Percentiles rank a stretch among this genome's conserved stretches.
Conservation (phyloP, 768 basidiomycete genomes). For the Gyrodon lividus region DNA sequence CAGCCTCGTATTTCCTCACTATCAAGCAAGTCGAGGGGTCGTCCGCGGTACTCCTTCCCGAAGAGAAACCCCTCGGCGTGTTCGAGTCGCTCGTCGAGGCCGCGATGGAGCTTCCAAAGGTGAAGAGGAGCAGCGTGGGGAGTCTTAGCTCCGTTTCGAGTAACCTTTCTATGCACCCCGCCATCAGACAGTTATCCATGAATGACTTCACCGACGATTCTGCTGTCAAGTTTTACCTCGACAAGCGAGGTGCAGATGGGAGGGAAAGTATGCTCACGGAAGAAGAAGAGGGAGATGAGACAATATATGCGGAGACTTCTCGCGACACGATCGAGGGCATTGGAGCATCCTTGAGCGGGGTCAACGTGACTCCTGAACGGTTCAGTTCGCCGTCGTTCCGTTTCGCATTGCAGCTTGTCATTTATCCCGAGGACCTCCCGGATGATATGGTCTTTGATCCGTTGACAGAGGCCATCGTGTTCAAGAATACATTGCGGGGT, state of each 20-base stretch:
- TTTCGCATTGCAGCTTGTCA: conserved; percentile 84
- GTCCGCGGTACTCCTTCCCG: conserved; percentile 65
- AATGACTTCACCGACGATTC: conserved; percentile 98
- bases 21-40: conserved; percentile 92
- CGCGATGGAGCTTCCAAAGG: conserved; percentile 77
- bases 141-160: conserved; percentile 93
- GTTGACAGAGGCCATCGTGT: conserved; percentile 89
- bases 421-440: conserved; percentile 88
- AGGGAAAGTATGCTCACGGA: conserved; percentile 48
- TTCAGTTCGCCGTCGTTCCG: conserved; percentile 82
- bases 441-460: conserved; percentile 96
- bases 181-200: conserved; percentile 92
- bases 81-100: conserved; percentile 85
- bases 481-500: conserved; percentile 69
- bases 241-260: conserved; percentile 50
- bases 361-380: conserved; percentile 61
- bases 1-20: conserved; percentile 77
- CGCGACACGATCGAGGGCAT: conserved; percentile 31
- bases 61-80: conserved; percentile 82
- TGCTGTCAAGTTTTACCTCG: conserved; percentile 94
- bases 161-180: conserved; percentile 91
- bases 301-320: conserved; percentile 37
- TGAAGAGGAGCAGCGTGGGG: conserved; percentile 90
- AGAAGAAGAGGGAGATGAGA: conserved; percentile 43
- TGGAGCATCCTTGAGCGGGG: conserved; percentile 17